Evolutionary conservation across 257 asterid genomes (phyloP).

Genomic region (Salvia splendens): DNA sequence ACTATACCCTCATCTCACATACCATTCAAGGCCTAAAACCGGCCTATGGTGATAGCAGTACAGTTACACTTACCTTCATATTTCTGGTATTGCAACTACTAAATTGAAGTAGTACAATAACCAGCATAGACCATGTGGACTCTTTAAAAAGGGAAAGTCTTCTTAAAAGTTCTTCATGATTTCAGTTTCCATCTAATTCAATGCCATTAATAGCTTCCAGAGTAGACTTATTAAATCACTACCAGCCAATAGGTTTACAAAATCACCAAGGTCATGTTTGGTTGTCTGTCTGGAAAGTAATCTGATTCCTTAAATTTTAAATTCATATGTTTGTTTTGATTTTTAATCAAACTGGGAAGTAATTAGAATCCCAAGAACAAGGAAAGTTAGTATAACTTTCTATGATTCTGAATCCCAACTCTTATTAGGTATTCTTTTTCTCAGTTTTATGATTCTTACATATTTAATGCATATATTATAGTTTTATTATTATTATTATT

Average conservation of each 20-base stretch:
- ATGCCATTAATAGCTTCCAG: slow-evolving; percentile 12
- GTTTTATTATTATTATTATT: too few species aligned
- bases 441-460: too few species aligned
- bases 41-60: slow-evolving; percentile 6
- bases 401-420: too few species aligned
- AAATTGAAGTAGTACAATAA: slow-evolving; percentile 12
- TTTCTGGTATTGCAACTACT: slow-evolving; percentile 12
- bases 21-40: slow-evolving; percentile 24
- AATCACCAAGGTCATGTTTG: too few species aligned
- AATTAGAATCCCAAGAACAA: too few species aligned
- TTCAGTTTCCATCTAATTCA: slow-evolving; percentile 21
- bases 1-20: not conserved
- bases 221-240: slow-evolving; percentile 1
- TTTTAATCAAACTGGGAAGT: too few species aligned
- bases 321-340: too few species aligned
- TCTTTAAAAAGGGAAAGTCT: slow-evolving; percentile 12
- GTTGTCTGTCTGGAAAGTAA: too few species aligned
- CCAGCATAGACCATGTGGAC: slow-evolving; percentile 16
- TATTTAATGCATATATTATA: too few species aligned
- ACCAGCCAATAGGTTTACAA: slow-evolving; percentile 17
- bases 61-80: slow-evolving; percentile 25
- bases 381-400: too few species aligned
- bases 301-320: too few species aligned
- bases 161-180: slow-evolving; percentile 11
- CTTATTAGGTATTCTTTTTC: too few species aligned